These are phyloP conservation scores for Coemansia sp. DNA, from an alignment of 192 early-diverging fungal genomes.

Conservation along the genomic window DNA sequence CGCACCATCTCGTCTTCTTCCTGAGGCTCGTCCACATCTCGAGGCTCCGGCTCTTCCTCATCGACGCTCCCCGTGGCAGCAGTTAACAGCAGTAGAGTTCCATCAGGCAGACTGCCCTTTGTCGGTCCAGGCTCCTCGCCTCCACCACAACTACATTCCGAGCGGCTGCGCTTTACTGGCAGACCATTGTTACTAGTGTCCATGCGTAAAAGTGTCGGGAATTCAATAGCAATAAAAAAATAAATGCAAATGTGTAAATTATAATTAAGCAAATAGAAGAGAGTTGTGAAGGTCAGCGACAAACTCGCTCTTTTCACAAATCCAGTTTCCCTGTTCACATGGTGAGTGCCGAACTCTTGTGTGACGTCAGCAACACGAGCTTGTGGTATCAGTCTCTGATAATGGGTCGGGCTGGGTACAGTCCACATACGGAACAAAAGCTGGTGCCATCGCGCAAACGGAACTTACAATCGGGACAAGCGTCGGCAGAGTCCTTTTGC, in stretches of 20 bases:
- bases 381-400: neutral
- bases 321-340: neutral
- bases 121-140: neutral
- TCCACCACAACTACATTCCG: neutral
- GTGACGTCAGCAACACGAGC: neutral
- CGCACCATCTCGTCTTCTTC: slow-evolving; percentile 40
- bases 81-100: neutral
- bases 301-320: too few species aligned
- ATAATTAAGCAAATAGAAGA: neutral
- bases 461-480: slow-evolving; percentile 65
- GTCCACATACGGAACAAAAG: slow-evolving; percentile 67
- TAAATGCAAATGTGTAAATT: neutral
- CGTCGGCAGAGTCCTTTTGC: slow-evolving; percentile 28
- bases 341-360: neutral
- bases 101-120: neutral
- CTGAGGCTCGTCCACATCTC: neutral
- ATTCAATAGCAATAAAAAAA: neutral
- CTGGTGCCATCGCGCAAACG: slow-evolving; percentile 54
- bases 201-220: neutral
- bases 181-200: neutral
- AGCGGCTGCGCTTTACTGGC: neutral
- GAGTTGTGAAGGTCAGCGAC: neutral
- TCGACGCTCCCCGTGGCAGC: neutral
- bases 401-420: slow-evolving; percentile 56
- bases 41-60: neutral